These are phyloP conservation scores for Phialemoniopsis sp. DNA, from an alignment of 2,329 filamentous ascomycete species.

Conservation along the genomic window DNA sequence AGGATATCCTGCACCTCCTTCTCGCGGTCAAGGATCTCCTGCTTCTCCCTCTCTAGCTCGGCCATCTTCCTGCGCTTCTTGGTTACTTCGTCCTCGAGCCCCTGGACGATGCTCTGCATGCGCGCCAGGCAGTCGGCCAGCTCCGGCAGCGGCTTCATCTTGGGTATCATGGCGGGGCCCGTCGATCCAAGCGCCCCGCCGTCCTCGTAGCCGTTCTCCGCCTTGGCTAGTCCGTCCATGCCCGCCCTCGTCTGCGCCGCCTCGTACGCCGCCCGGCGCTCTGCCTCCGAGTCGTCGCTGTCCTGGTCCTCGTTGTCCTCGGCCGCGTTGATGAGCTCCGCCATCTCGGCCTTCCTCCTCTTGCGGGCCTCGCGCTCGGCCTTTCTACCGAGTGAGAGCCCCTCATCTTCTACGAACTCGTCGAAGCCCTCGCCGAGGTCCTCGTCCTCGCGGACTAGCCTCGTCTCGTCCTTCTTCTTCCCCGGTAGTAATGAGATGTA, in stretches of 20 bases:
- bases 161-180: slow-evolving; percentile 39
- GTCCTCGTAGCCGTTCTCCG: slow-evolving; percentile 29
- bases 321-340: slow-evolving; percentile 75
- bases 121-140: slow-evolving; percentile 63
- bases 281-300: slow-evolving; percentile 65
- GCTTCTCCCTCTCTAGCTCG: slow-evolving; percentile 63
- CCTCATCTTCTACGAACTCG: slow-evolving; percentile 81
- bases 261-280: slow-evolving; percentile 79
- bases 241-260: slow-evolving; percentile 80
- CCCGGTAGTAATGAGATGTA: slow-evolving; percentile 26
- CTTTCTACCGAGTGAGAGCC: slow-evolving; percentile 71
- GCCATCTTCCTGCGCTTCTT: slow-evolving; percentile 60
- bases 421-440: slow-evolving; percentile 93
- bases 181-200: slow-evolving; percentile 12
- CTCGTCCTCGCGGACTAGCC: slow-evolving; percentile 81
- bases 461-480: slow-evolving; percentile 64
- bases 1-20: slow-evolving; percentile 76
- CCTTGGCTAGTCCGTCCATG: slow-evolving; percentile 62
- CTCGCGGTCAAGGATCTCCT: slow-evolving; percentile 65
- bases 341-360: slow-evolving; percentile 72
- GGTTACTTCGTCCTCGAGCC: slow-evolving; percentile 60
- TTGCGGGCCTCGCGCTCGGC: slow-evolving; percentile 69
- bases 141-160: slow-evolving; percentile 73
- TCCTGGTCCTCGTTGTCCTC: slow-evolving; percentile 62
- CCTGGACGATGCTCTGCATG: slow-evolving; percentile 56